phyloP scores from a whole-genome alignment of 768 basidiomycete species.

The Dioszegia crocea region DNA sequence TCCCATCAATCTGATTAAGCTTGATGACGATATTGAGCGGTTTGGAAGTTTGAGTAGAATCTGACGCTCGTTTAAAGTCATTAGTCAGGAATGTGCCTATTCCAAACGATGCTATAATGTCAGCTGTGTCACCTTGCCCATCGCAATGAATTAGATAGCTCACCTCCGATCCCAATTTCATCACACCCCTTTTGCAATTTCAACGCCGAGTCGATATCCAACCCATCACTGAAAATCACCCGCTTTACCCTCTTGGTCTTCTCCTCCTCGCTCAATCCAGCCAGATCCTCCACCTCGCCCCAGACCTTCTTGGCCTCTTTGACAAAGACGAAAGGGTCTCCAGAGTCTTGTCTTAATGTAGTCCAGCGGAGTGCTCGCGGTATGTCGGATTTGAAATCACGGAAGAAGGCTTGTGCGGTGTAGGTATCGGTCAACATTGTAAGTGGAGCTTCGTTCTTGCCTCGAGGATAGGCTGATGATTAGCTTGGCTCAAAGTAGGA shows the following conservation, averaged over 20 bases:
- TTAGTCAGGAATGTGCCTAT: constrained; percentile 92
- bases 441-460: constrained; percentile 49
- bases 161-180: constrained; percentile 63
- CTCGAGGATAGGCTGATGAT: constrained; percentile 49
- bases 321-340: constrained; percentile 79
- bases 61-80: constrained; percentile 60
- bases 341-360: constrained; percentile 87
- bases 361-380: constrained; percentile 68
- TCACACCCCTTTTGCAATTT: constrained; percentile 67
- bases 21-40: constrained; percentile 91
- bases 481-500: constrained; percentile 1
- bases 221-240: constrained; percentile 78
- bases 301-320: constrained; percentile 69
- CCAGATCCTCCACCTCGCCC: constrained; percentile 54
- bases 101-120: constrained; percentile 69
- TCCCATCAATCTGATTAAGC: constrained; percentile 66
- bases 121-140: constrained; percentile 45
- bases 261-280: constrained; percentile 20
- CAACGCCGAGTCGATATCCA: constrained; percentile 68
- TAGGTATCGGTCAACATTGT: constrained; percentile 94
- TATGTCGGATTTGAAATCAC: constrained; percentile 54
- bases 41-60: constrained; percentile 40
- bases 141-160: constrained; percentile 10
- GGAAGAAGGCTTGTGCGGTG: constrained; percentile 78
- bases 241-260: constrained; percentile 56